These are phyloP conservation scores for Paecilomyces sp. DNA, from an alignment of 2,329 filamentous ascomycete genomes.

Conservation along the genomic window DNA sequence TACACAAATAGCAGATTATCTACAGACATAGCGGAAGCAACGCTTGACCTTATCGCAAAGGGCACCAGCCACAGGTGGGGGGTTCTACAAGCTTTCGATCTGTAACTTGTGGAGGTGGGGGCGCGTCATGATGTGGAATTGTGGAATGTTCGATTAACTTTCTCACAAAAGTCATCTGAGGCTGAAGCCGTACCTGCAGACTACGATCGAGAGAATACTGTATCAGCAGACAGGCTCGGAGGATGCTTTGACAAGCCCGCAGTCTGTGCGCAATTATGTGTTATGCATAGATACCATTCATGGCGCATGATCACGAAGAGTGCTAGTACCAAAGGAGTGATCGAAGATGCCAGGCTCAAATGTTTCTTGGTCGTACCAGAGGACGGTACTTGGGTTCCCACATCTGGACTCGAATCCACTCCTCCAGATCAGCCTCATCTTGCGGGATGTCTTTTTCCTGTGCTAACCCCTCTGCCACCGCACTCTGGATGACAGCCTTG, in stretches of 20 bases:
- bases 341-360: background rate
- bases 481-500: constrained; percentile 63
- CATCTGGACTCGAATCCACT: constrained; percentile 37
- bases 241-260: too few species aligned
- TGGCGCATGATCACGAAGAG: background rate
- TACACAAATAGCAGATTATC: background rate
- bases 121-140: background rate
- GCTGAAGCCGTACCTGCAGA: background rate
- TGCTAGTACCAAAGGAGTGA: background rate
- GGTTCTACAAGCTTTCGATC: background rate
- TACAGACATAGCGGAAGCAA: background rate
- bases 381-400: constrained; percentile 33
- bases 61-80: background rate
- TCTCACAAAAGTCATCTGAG: background rate
- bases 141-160: background rate
- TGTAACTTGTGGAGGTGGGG: background rate
- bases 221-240: too few species aligned
- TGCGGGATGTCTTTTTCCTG: constrained; percentile 59
- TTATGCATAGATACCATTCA: background rate
- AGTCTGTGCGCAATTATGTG: background rate
- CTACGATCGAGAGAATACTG: too few species aligned
- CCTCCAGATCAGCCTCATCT: constrained; percentile 24
- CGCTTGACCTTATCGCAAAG: background rate
- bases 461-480: constrained; percentile 62
- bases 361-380: constrained; percentile 10